Evolutionary conservation across 2,329 filamentous ascomycete species (phyloP).

Genomic region (Orbilia javanica): DNA sequence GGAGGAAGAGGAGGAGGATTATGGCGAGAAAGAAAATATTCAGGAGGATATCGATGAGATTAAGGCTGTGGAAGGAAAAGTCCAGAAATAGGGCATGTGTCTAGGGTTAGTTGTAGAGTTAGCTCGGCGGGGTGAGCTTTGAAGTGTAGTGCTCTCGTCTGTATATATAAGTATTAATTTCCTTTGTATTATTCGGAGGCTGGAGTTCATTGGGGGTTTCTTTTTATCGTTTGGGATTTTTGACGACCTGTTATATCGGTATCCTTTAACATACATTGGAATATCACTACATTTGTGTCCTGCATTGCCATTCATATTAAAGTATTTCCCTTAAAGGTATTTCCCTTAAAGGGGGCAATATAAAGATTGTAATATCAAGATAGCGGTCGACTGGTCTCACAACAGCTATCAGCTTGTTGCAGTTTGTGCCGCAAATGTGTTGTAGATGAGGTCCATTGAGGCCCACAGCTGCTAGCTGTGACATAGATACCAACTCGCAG

Average conservation of each 20-base stretch:
- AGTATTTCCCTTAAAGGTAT: background rate
- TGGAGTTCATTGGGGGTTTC: slow-evolving; percentile 21
- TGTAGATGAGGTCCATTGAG: background rate
- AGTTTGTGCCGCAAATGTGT: slow-evolving; percentile 12
- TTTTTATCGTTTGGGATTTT: slow-evolving; percentile 10
- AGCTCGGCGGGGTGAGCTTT: background rate
- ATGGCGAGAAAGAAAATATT: background rate
- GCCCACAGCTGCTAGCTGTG: too few species aligned
- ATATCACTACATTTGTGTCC: background rate
- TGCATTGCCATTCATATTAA: background rate
- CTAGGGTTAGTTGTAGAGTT: background rate
- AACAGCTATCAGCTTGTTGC: slow-evolving; percentile 14
- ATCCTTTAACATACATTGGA: background rate
- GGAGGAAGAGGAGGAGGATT: background rate
- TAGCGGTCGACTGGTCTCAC: too few species aligned
- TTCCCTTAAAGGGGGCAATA: background rate
- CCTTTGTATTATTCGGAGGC: slow-evolving; percentile 1
- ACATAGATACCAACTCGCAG: too few species aligned
- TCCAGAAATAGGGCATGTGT: background rate
- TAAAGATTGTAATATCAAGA: background rate
- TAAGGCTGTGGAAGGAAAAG: background rate
- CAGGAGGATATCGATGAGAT: slow-evolving; percentile 34
- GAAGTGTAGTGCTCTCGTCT: background rate
- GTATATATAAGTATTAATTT: slow-evolving; percentile 15
- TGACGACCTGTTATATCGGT: slow-evolving; percentile 1